phyloP scores from a whole-genome alignment of 2,329 filamentous ascomycete species.

The Paecilomyces niveus region DNA sequence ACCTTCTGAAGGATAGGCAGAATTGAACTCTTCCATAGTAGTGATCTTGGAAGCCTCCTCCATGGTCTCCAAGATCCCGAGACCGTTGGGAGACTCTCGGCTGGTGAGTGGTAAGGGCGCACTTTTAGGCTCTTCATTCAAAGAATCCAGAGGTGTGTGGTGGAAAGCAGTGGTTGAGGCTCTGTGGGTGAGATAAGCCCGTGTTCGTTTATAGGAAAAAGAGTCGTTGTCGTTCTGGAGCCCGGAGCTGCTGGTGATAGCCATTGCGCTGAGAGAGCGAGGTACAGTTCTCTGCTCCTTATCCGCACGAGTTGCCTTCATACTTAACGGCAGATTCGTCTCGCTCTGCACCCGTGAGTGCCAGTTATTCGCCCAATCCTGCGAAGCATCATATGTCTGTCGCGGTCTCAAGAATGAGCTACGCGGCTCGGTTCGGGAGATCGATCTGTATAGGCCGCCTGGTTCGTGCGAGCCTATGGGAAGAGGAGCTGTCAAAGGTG shows the following conservation, averaged over 20 bases:
- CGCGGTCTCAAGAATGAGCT: constrained; percentile 41
- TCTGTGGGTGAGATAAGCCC: constrained; percentile 25
- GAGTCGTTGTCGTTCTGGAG: constrained; percentile 26
- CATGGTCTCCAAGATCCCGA: constrained; percentile 21
- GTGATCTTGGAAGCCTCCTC: constrained; percentile 17
- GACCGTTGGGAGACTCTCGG: background rate
- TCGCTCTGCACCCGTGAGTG: constrained; percentile 59
- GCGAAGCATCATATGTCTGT: constrained; percentile 27
- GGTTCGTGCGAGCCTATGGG: constrained; percentile 31
- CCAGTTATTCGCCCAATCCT: constrained; percentile 34
- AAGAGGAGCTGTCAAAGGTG: constrained; percentile 12
- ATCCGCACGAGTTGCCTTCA: constrained; percentile 15
- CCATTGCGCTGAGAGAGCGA: constrained; percentile 55
- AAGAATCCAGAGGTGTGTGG: constrained; percentile 44
- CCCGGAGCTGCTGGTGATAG: constrained; percentile 24
- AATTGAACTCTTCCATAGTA: constrained; percentile 28
- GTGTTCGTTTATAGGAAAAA: constrained; percentile 24
- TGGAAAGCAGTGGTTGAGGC: constrained; percentile 35
- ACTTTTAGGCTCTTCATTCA: constrained; percentile 46
- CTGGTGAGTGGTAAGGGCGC: background rate
- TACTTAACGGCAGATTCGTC: constrained; percentile 44
- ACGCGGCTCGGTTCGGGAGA: constrained; percentile 31
- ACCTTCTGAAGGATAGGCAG: constrained; percentile 26
- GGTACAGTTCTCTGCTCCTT: constrained; percentile 41
- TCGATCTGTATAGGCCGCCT: constrained; percentile 36